Evolutionary conservation across 2,329 filamentous ascomycete species (phyloP), one percentile per base, ranked within the genome.

Genomic region (Atkinsonella hypoxylon): DNA sequence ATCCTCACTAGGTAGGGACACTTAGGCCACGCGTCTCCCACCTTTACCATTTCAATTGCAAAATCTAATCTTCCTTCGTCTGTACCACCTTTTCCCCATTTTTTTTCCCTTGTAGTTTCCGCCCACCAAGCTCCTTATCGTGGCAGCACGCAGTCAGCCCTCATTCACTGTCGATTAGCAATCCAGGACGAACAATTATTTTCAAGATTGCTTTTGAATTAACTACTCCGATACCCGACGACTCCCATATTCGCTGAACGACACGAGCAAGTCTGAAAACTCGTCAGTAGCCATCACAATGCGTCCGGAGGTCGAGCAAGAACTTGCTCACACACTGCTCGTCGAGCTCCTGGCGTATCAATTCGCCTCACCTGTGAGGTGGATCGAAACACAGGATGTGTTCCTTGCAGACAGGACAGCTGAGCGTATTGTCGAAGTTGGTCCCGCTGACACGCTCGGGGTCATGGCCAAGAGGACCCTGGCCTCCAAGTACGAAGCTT

Each of bases 311-410:
- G 79, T 97, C 71, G 91, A 98, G 83, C 93, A 98, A 74, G 93
- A 98, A 78, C 87, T 98, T 70, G 87, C 93, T 66, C 91, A 98
- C 73, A 97, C 91, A 60, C 82, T 98, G 72, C 87, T 98, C 67
- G 88, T 98, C 59, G 93, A 98, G 83, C 87, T 98, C 57, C 83
- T 98, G 61, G 93, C 93, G 76, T 98, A 97, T 73, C 93, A 98
- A 69, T 98, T 98, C 70, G 93, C 93, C 62, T 97, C 91, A 50
- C 93, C 93, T 47, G 93, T 98, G 62, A 85, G 93, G 83, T 98
- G 93, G 93, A 98, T 98, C 71, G 93, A 98, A 74, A 98, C 93
- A 50, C 93, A 98, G 74, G 93, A 98, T 91, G 93, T 98, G 62
- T 93, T 98, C 64, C 86, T 98, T 61, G 91, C 86, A 57, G 89